Evolutionary conservation across 2,329 filamentous ascomycete species (phyloP).

Genomic region (Venturia pyrina): DNA sequence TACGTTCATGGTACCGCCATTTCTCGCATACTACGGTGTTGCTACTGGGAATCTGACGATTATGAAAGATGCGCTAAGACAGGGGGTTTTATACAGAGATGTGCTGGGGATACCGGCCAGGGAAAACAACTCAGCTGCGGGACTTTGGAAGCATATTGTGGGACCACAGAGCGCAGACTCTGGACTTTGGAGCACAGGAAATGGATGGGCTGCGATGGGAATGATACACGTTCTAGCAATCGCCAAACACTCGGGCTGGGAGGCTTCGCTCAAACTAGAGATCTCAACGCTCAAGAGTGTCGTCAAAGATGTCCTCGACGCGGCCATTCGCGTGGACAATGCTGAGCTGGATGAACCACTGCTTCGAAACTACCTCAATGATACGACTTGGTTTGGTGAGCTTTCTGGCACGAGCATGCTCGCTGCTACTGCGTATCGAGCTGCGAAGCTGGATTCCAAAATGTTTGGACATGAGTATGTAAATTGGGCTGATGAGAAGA

Average conservation of each 20-base stretch:
- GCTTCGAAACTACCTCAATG: conserved; percentile 38
- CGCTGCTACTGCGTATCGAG: conserved; percentile 34
- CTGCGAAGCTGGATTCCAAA: conserved; percentile 32
- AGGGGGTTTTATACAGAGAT: conserved; percentile 33
- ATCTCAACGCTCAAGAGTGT: conserved; percentile 20
- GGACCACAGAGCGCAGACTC: conserved; percentile 26
- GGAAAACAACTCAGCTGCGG: neutral
- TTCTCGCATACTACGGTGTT: conserved; percentile 38
- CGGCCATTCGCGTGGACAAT: conserved; percentile 22
- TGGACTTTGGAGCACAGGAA: conserved; percentile 38
- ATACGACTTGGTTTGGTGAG: conserved; percentile 37
- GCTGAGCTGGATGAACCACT: conserved; percentile 23
- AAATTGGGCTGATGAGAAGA: conserved; percentile 34
- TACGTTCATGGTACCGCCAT: conserved; percentile 39
- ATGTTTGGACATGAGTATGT: conserved; percentile 28
- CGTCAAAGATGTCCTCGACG: conserved; percentile 27
- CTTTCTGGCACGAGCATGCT: conserved; percentile 39
- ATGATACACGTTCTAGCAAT: conserved; percentile 38
- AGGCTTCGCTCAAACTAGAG: conserved; percentile 13
- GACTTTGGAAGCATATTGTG: conserved; percentile 38
- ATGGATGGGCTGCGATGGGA: conserved; percentile 39
- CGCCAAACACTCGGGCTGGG: conserved; percentile 18
- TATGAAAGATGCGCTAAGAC: conserved; percentile 28
- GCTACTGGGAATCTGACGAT: conserved; percentile 25
- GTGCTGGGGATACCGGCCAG: conserved; percentile 20